Evolutionary conservation across 2,329 filamentous ascomycete genomes (phyloP).

Genomic region (Anisogramma anomala): DNA sequence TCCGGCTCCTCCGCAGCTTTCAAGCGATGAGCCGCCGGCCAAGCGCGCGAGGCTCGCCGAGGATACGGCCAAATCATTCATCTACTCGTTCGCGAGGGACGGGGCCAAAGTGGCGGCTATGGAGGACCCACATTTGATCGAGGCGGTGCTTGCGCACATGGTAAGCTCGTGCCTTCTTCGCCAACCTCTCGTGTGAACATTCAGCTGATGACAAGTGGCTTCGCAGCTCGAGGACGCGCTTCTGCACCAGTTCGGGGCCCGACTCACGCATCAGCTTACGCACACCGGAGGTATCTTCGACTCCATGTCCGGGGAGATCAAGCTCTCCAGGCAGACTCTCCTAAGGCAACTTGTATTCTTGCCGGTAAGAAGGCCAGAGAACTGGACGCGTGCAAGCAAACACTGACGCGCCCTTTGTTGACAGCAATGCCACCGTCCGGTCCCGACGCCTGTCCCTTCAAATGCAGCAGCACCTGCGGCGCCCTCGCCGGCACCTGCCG

Average conservation of each 20-base stretch:
- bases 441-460: neutral
- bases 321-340: neutral
- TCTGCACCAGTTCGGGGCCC: neutral
- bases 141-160: neutral
- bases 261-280: neutral
- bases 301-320: neutral
- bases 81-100: constrained; percentile 1
- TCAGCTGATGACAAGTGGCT: too few species aligned
- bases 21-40: neutral
- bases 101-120: neutral
- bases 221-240: constrained; percentile 4
- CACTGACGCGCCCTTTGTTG: neutral
- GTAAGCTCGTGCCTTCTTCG: too few species aligned
- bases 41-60: constrained; percentile 7
- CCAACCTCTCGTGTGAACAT: too few species aligned
- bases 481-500: neutral
- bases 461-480: neutral
- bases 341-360: constrained; percentile 1
- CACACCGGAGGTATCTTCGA: neutral
- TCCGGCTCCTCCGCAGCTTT: neutral
- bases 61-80: too few species aligned
- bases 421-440: constrained; percentile 6
- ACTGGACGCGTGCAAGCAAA: neutral
- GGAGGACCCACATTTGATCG: neutral
- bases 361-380: constrained; percentile 1